These are phyloP conservation scores for Amylocystis lapponica DNA, from an alignment of 768 basidiomycete genomes.

Conservation along the genomic window DNA sequence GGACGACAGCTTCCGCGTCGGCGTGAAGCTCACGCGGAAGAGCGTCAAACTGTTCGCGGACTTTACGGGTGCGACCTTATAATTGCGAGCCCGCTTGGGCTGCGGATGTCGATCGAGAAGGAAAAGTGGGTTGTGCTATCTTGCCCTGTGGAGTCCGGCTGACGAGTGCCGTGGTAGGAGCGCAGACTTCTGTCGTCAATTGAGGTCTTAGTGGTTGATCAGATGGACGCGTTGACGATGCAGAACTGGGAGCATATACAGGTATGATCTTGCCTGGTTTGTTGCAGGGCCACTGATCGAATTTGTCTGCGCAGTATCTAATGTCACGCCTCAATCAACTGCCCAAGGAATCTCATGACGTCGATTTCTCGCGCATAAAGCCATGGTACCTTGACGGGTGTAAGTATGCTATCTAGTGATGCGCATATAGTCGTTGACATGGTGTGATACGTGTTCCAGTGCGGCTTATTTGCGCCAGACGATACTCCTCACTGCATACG, in stretches of 20 bases:
- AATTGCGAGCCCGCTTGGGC: conserved; percentile 87
- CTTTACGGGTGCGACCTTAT: conserved; percentile 91
- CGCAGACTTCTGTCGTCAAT: conserved; percentile 91
- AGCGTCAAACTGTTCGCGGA: conserved; percentile 87
- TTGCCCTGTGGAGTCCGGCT: background rate
- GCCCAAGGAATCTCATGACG: conserved; percentile 89
- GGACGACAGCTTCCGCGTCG: conserved; percentile 91
- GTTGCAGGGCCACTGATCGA: background rate
- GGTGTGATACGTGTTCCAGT: conserved; percentile 42
- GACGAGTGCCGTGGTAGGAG: conserved; percentile 39
- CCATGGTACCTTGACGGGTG: conserved; percentile 96
- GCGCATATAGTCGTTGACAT: background rate
- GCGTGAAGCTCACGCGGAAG: conserved; percentile 89
- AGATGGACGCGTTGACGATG: conserved; percentile 90
- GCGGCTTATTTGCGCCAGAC: conserved; percentile 86
- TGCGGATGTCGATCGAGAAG: conserved; percentile 89
- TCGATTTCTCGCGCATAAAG: conserved; percentile 95
- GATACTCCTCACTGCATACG: conserved; percentile 79
- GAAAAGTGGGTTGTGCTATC: conserved; percentile 61
- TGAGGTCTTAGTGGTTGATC: conserved; percentile 87
- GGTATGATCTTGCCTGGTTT: conserved; percentile 35
- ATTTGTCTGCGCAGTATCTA: conserved; percentile 55
- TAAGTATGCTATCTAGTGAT: conserved; percentile 37
- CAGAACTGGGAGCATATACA: conserved; percentile 99
- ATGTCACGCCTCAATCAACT: conserved; percentile 81